Evolutionary conservation across 148 eudicot genomes (phyloP), one percentile per base, ranked within the genome.

Genomic region (Pharnaceum exiguum): DNA sequence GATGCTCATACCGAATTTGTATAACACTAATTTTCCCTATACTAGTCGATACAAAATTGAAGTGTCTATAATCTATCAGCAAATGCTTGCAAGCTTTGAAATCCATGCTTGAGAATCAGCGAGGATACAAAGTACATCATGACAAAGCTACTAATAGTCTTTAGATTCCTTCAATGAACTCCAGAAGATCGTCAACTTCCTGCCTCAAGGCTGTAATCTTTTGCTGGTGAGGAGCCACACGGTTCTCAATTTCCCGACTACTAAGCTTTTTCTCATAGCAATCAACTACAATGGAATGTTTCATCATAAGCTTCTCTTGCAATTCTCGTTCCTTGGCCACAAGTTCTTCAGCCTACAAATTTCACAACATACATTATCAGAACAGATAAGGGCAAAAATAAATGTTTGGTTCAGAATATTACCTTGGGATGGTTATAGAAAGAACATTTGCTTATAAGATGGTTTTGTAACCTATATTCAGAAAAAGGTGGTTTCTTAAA

Each of bases 111-210:
- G 47, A 38, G 62, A 48, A 12, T 30, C 13, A 16, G 45, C 25
- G 50, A 16, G 27, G 26, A 1, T 18, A 12, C 45, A 7, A n/a
- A 12, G 32, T 5, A 5, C 5, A 7, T 39, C 3, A 4, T 29
- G 7, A 22, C 33, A 26, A 18, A 19, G 21, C 31, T 6, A 36
- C 39, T 37, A 13, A n/a, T n/a, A n/a, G n/a, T n/a, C n/a, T n/a
- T 63, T 79, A 88, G 32, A 91, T 82, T 74, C 77, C 93, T 54
- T 81, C 96, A 26, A 88, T 63, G 38, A 77, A 70, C 51, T 93
- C 99, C 19, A 93, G 77, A 63, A 89, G 89, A 70, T 83, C 90
- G 45, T 89, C 87, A 46, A 93, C 87, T 47, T 93, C 99, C 67
- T 81, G 83, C 70, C 79, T 85, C 82, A 89, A 73, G n/a, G 75